These are phyloP conservation scores for Auricularia auricula-judae DNA, from an alignment of 768 basidiomycete species.

Conservation along the genomic window DNA sequence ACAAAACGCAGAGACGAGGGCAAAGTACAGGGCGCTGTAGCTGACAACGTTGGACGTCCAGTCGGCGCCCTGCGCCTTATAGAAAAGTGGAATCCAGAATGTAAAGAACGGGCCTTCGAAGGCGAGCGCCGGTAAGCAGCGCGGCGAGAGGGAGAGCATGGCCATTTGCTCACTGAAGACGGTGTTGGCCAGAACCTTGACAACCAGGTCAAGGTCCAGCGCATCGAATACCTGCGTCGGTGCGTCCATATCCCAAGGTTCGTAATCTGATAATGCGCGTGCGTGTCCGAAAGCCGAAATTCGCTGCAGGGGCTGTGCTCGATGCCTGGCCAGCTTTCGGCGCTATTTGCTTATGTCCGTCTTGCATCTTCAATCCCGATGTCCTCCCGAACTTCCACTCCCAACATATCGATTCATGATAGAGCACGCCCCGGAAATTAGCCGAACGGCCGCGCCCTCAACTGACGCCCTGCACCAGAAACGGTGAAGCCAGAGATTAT, in stretches of 20 bases:
- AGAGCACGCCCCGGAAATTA: too few relatives aligned
- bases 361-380: too few relatives aligned
- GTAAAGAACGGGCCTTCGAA: constrained; percentile 72
- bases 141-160: background rate
- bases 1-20: constrained; percentile 58
- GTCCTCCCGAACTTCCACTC: too few relatives aligned
- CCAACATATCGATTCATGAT: too few relatives aligned
- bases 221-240: constrained; percentile 39
- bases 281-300: background rate
- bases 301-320: background rate
- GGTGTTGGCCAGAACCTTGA: constrained; percentile 72
- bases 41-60: constrained; percentile 42
- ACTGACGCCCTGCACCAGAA: too few relatives aligned
- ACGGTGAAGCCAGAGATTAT: too few relatives aligned
- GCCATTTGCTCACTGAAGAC: constrained; percentile 52
- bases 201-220: constrained; percentile 64
- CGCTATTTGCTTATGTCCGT: too few relatives aligned
- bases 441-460: too few relatives aligned
- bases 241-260: background rate
- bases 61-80: constrained; percentile 51
- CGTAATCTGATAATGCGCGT: background rate
- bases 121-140: background rate
- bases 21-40: constrained; percentile 42
- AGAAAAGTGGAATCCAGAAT: constrained; percentile 68
- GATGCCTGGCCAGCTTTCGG: too few relatives aligned